Evolutionary conservation across 108 stramenopile genomes (phyloP).

Genomic region (Parietichytrium sp.): DNA sequence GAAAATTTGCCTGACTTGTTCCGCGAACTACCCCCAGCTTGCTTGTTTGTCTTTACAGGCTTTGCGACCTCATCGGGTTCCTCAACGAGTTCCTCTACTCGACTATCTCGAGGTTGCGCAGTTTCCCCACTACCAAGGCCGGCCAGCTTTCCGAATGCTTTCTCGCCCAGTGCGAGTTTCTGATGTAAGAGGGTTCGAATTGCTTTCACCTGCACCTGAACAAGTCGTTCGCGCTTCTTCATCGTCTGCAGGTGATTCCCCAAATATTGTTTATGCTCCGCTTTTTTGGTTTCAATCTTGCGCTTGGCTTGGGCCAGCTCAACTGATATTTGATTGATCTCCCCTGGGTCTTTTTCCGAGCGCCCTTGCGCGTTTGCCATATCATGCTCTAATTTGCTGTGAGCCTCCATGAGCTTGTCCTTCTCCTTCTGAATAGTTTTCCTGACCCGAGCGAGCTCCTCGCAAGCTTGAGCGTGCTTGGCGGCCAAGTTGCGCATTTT

Average conservation of each 20-base stretch:
- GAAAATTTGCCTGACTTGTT: too few species aligned
- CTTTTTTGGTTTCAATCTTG: not conserved
- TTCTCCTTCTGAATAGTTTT: not conserved
- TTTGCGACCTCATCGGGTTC: too few species aligned
- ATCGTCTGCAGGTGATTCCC: not conserved
- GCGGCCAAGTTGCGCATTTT: not conserved
- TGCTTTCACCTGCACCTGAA: slow-evolving; percentile 13
- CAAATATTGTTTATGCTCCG: not conserved
- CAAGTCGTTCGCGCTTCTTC: slow-evolving; percentile 12
- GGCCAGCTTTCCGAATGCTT: too few species aligned
- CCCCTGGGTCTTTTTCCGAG: not conserved
- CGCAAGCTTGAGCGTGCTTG: slow-evolving; percentile 33
- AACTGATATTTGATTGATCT: not conserved
- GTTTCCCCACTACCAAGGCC: too few species aligned
- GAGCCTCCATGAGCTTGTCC: not conserved
- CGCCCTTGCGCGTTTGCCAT: not conserved
- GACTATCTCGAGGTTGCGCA: too few species aligned
- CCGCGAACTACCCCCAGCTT: too few species aligned
- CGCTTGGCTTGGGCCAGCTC: not conserved
- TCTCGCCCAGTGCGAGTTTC: slow-evolving; percentile 10
- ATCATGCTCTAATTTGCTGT: not conserved
- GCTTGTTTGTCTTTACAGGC: too few species aligned
- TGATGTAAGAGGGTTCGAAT: slow-evolving; percentile 21
- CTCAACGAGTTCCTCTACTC: too few species aligned
- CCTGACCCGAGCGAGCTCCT: not conserved